Evolutionary conservation across 352 stramenopile species (phyloP).

Genomic region (Phytophthora rubi): DNA sequence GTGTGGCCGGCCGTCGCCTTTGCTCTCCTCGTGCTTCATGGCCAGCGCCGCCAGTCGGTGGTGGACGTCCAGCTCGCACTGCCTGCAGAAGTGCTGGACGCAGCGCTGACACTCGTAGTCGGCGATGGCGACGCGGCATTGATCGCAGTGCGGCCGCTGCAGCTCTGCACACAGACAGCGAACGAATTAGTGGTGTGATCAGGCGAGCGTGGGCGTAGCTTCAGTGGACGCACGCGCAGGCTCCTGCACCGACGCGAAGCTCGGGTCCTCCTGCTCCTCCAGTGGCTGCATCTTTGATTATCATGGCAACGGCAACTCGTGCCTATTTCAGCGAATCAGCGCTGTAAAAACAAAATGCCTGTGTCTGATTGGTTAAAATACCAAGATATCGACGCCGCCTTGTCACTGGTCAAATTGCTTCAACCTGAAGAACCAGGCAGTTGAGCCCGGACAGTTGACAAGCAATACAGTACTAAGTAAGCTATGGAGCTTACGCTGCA

Average conservation of each 20-base stretch:
- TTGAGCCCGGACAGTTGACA: not conserved
- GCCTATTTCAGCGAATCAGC: constrained; percentile 22
- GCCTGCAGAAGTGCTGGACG: constrained; percentile 47
- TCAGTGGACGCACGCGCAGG: constrained; percentile 32
- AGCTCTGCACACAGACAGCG: constrained; percentile 41
- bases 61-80: constrained; percentile 58
- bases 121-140: constrained; percentile 46
- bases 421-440: constrained; percentile 18
- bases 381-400: not conserved
- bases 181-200: not conserved
- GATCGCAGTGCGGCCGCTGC: constrained; percentile 46
- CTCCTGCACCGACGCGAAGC: constrained; percentile 45
- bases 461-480: not conserved
- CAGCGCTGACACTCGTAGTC: constrained; percentile 56
- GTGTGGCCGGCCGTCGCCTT: constrained; percentile 54
- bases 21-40: constrained; percentile 49
- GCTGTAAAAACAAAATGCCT: not conserved
- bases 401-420: constrained; percentile 26
- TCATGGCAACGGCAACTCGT: constrained; percentile 6
- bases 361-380: constrained; percentile 19
- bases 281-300: constrained; percentile 36
- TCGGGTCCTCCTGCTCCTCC: constrained; percentile 45
- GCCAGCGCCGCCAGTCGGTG: constrained; percentile 34
- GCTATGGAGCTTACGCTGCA: constrained; percentile 49
- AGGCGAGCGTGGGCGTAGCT: not conserved